A percentile compares a stretch with the other conserved stretches of the same genome.
phyloP scores from a whole-genome alignment of 1,284 basidiomycete genomes.

The Cerrena zonata region DNA sequence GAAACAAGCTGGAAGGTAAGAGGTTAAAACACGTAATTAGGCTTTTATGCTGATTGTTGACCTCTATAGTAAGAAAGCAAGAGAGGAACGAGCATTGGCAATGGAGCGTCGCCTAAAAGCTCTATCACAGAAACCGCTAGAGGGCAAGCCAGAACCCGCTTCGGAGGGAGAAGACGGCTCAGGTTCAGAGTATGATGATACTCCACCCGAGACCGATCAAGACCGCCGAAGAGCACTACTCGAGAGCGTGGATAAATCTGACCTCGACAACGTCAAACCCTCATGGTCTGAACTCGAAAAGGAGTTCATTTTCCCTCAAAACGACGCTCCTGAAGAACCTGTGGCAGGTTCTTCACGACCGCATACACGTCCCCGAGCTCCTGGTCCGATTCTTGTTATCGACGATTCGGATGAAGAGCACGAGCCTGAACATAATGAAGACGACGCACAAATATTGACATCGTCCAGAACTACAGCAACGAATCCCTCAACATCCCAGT shows the following conservation, averaged over 20 bases:
- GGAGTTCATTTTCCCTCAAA: slow-evolving; percentile 40
- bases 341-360: not conserved
- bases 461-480: not conserved
- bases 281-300: slow-evolving; percentile 41
- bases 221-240: slow-evolving; percentile 47
- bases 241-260: slow-evolving; percentile 34
- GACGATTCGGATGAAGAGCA: not conserved
- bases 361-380: too few relatives aligned
- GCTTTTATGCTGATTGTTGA: too few relatives aligned
- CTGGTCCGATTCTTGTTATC: not conserved
- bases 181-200: slow-evolving; percentile 31
- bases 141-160: slow-evolving; percentile 10
- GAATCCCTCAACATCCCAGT: not conserved
- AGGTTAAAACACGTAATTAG: too few relatives aligned
- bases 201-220: slow-evolving; percentile 48
- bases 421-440: not conserved
- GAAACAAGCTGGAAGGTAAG: slow-evolving; percentile 64
- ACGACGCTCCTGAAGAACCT: not conserved
- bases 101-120: slow-evolving; percentile 54
- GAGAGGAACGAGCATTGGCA: slow-evolving; percentile 70
- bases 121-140: slow-evolving; percentile 29
- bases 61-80: slow-evolving; percentile 67
- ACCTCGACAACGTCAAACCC: slow-evolving; percentile 32
- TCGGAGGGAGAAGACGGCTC: slow-evolving; percentile 23
- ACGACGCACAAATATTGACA: not conserved